Evolutionary conservation across 225 moss, liverwort and hornwort species (phyloP).

Genomic region (Lunularia cruciata): DNA sequence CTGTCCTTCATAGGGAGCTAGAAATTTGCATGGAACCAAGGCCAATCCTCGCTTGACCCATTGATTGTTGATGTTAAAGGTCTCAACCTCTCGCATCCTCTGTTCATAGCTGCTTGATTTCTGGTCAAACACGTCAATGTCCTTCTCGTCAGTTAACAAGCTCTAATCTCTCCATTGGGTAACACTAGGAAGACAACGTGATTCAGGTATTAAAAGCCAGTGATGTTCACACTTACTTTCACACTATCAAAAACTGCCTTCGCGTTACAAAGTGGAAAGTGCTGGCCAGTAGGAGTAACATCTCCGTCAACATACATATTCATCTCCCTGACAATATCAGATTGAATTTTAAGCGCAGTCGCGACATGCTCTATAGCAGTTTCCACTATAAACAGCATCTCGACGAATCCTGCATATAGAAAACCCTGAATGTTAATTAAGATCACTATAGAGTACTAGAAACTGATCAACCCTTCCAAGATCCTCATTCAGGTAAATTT

Average conservation of each 20-base stretch:
- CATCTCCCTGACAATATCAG: slow-evolving; percentile 57
- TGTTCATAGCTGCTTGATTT: slow-evolving; percentile 61
- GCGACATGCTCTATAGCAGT: slow-evolving; percentile 85
- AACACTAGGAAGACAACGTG: neutral
- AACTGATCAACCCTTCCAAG: neutral
- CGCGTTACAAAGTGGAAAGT: slow-evolving; percentile 61
- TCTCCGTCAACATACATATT: slow-evolving; percentile 83
- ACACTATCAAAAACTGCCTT: slow-evolving; percentile 51
- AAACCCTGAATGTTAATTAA: neutral
- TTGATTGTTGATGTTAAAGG: slow-evolving; percentile 59
- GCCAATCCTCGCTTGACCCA: slow-evolving; percentile 77
- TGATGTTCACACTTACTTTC: slow-evolving; percentile 46
- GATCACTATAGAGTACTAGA: neutral
- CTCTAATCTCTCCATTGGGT: too few relatives aligned
- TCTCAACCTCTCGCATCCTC: slow-evolving; percentile 43
- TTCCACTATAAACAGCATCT: slow-evolving; percentile 90
- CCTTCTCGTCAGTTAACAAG: too few relatives aligned
- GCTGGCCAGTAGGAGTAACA: slow-evolving; percentile 52
- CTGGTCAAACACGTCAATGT: slow-evolving; percentile 37
- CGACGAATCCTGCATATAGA: slow-evolving; percentile 59
- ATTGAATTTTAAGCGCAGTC: slow-evolving; percentile 52
- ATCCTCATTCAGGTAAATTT: neutral
- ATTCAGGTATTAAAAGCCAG: neutral
- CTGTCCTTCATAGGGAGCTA: slow-evolving; percentile 47
- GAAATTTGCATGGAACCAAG: slow-evolving; percentile 71